Conservation (phyloP, 2,329 filamentous ascomycete species). For the Beauveria brongniartii region DNA sequence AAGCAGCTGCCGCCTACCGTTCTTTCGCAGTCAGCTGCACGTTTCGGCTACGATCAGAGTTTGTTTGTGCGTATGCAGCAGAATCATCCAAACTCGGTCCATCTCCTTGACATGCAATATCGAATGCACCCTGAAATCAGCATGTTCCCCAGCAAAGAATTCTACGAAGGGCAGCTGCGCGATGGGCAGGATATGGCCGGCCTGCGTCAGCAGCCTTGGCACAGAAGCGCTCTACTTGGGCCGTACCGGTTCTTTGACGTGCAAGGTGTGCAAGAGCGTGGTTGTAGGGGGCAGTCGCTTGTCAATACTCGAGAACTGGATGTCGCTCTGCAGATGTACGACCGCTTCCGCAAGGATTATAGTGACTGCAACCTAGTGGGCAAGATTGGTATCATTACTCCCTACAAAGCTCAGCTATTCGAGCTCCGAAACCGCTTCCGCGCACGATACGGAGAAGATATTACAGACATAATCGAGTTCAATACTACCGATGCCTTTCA, state of each 20-base stretch:
- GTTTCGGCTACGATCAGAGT: slow-evolving; percentile 94
- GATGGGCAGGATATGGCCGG: slow-evolving; percentile 78
- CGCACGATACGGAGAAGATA: slow-evolving; percentile 61
- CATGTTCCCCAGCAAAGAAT: slow-evolving; percentile 77
- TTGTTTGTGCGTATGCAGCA: slow-evolving; percentile 97
- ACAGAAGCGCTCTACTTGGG: slow-evolving; percentile 68
- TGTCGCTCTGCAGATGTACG: slow-evolving; percentile 77
- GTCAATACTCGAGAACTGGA: slow-evolving; percentile 83
- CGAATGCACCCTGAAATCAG: slow-evolving; percentile 99
- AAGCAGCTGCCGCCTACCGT: slow-evolving; percentile 96
- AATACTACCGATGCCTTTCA: slow-evolving; percentile 99
- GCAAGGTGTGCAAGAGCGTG: slow-evolving; percentile 73
- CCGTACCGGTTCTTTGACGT: slow-evolving; percentile 98
- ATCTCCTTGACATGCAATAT: slow-evolving; percentile 95
- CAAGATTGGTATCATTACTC: slow-evolving; percentile 95
- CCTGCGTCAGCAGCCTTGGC: slow-evolving; percentile 76
- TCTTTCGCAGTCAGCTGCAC: slow-evolving; percentile 83
- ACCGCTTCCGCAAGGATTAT: slow-evolving; percentile 69
- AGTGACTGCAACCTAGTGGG: slow-evolving; percentile 59
- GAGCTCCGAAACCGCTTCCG: slow-evolving; percentile 71
- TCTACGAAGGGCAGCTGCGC: slow-evolving; percentile 81
- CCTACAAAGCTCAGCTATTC: slow-evolving; percentile 87
- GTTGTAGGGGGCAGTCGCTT: slow-evolving; percentile 78
- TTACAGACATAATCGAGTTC: slow-evolving; percentile 81
- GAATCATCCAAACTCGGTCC: slow-evolving; percentile 79